Evolutionary conservation across 129 eudicot genomes (phyloP).

Genomic region (Erigeron canadensis): DNA sequence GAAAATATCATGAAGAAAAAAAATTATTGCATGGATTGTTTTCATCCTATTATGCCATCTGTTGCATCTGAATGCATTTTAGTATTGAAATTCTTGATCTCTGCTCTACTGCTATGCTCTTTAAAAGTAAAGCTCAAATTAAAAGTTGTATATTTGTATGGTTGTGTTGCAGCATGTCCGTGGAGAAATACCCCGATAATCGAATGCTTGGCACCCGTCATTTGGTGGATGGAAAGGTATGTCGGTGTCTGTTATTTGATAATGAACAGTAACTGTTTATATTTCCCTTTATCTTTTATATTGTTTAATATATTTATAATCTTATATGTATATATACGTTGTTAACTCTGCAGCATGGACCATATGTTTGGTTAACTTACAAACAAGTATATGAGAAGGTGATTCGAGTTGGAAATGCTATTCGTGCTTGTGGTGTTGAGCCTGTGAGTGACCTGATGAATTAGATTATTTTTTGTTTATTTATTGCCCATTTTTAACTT

Average conservation of each 20-base stretch:
- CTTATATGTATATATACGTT: constrained; percentile 5
- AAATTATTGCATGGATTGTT: not conserved
- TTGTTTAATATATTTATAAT: not conserved
- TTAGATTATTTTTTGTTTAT: constrained; percentile 1
- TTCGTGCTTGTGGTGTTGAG: constrained; percentile 73
- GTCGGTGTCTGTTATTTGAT: not conserved
- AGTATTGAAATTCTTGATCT: not conserved
- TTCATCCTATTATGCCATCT: not conserved
- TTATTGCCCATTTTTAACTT: not conserved
- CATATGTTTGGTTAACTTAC: constrained; percentile 82
- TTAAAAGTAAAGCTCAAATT: not conserved
- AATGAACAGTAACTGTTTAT: not conserved
- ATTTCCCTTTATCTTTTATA: not conserved
- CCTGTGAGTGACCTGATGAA: constrained; percentile 50
- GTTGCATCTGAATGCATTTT: not conserved
- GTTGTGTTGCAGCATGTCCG: constrained; percentile 61
- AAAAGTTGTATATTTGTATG: constrained; percentile 3
- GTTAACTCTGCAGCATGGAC: constrained; percentile 59
- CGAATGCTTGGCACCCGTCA: constrained; percentile 91
- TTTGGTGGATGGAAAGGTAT: constrained; percentile 83
- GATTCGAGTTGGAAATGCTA: constrained; percentile 66
- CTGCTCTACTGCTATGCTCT: not conserved
- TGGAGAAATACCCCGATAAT: constrained; percentile 76
- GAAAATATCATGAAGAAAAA: not conserved
- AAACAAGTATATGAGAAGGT: constrained; percentile 81